Percentiles rank a stretch among this genome's conserved stretches.
phyloP scores from a whole-genome alignment of 2,329 filamentous ascomycete genomes.

The Grosmannia huntii region DNA sequence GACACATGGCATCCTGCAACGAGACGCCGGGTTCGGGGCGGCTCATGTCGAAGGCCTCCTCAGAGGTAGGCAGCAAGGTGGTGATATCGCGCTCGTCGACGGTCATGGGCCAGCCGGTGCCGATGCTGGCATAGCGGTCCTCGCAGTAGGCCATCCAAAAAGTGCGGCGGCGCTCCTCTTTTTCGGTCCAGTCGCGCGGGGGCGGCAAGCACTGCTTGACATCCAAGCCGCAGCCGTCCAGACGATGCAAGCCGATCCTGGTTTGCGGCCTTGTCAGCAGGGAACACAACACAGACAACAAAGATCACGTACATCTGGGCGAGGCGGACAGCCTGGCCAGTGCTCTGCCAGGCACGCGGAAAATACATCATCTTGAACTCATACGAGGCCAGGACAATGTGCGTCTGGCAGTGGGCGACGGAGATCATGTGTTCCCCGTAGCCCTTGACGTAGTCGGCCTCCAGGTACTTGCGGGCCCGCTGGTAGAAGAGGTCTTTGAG shows the following conservation, averaged over 20 bases:
- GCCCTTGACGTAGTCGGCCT: slow-evolving; percentile 81
- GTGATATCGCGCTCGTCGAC: slow-evolving; percentile 86
- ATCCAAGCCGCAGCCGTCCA: slow-evolving; percentile 72
- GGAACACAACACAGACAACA: neutral
- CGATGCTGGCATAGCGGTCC: slow-evolving; percentile 88
- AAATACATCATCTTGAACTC: slow-evolving; percentile 99
- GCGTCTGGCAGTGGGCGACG: slow-evolving; percentile 74
- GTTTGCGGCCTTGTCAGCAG: neutral
- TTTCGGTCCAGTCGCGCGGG: slow-evolving; percentile 85
- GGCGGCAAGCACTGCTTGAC: slow-evolving; percentile 85
- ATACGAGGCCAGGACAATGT: slow-evolving; percentile 66
- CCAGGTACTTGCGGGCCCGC: slow-evolving; percentile 77
- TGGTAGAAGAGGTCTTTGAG: slow-evolving; percentile 84
- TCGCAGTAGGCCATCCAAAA: slow-evolving; percentile 92
- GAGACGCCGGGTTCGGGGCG: slow-evolving; percentile 59
- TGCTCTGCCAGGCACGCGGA: slow-evolving; percentile 87
- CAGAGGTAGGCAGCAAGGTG: slow-evolving; percentile 71
- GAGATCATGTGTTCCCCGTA: slow-evolving; percentile 84
- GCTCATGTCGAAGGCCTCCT: slow-evolving; percentile 75
- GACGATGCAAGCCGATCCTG: slow-evolving; percentile 83
- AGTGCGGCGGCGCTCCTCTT: slow-evolving; percentile 78
- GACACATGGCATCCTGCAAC: slow-evolving; percentile 55
- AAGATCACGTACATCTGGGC: slow-evolving; percentile 56
- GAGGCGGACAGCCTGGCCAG: slow-evolving; percentile 67
- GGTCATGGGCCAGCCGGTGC: slow-evolving; percentile 93